A percentile compares a stretch with the other conserved stretches of the same genome.
phyloP scores from a whole-genome alignment of 192 early-diverging fungal genomes.

The Mortierella antarctica region DNA sequence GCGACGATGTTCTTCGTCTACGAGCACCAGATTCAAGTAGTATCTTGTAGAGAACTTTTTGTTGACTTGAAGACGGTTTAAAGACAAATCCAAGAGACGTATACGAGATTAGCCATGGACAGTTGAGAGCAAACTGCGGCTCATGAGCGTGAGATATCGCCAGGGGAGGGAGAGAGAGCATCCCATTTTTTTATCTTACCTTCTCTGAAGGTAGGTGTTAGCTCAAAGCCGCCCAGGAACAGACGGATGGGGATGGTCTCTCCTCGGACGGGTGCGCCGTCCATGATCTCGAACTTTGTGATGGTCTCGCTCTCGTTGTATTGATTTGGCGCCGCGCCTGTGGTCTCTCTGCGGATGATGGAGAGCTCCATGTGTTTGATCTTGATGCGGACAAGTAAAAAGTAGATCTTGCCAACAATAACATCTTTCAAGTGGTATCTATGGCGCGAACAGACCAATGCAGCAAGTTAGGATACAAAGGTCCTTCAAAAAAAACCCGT shows the following conservation, averaged over 20 bases:
- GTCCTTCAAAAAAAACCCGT: too few species aligned
- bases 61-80: conserved; percentile 72
- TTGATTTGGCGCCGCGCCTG: conserved; percentile 95
- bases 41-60: conserved; percentile 99
- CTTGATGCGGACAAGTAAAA: conserved; percentile 98
- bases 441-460: neutral
- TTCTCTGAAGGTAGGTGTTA: conserved; percentile 98
- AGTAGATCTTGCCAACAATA: conserved; percentile 99
- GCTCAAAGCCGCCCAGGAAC: conserved; percentile 96
- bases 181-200: conserved; percentile 8
- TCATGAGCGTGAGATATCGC: neutral
- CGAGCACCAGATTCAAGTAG: conserved; percentile 96
- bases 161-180: neutral
- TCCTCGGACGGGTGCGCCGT: conserved; percentile 94
- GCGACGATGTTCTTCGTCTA: conserved; percentile 98
- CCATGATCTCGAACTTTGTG: conserved; percentile 99
- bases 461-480: neutral
- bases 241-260: conserved; percentile 99
- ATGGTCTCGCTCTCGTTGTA: conserved; percentile 99
- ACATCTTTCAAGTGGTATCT: conserved; percentile 99
- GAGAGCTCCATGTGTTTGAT: conserved; percentile 99
- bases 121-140: neutral
- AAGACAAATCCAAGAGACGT: neutral
- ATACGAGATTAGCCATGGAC: neutral
- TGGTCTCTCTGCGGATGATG: conserved; percentile 97